Evolutionary conservation across 306 rosid species (phyloP), one percentile per base, ranked within the genome.

Genomic region (Erythrophleum fordii): DNA sequence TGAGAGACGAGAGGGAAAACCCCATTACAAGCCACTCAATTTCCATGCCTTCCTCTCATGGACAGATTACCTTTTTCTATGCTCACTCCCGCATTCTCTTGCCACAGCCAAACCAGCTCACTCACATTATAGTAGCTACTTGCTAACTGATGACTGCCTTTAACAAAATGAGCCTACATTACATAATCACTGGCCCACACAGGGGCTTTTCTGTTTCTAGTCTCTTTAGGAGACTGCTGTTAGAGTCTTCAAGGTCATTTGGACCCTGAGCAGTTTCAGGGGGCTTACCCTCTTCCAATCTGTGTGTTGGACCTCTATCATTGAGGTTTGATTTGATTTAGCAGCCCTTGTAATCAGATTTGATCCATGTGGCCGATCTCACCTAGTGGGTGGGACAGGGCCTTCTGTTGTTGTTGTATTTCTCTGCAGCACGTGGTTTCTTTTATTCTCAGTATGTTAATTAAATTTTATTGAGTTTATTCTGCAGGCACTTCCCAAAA

Each of bases 401-500:
- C n/a, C n/a, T n/a, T n/a, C n/a, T n/a, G n/a, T n/a, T n/a, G n/a
- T n/a, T n/a, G n/a, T n/a, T n/a, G n/a, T 39, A 66, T 66, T 9
- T 66, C 29, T 5, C 29, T 10, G 72, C 28, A 1, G 51, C 51
- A 37, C 14, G 23, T 66, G 3, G 72, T 66, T 18, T 66, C 28
- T 39, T 26, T 34, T 58, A n/a, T 65, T 37, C 49, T 35, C 8
- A n/a, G 18, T 39, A 39, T 66, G 49, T 39, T 66, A n/a, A 20
- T 39, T 10, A 28, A 70, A 13, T 56, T 45, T 66, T 39, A 6
- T 22, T 64, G 62, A 46, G 29, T 48, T 55, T 72, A 60, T 68
- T 60, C 72, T 85, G 89, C 83, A 90, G 97, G 91, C 88, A 70
- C 76, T 93, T 67, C 97, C 97, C 14, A 83, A 82, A 72, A 81